phyloP scores from a whole-genome alignment of 2,329 filamentous ascomycete genomes.

The Colletotrichum lupini region DNA sequence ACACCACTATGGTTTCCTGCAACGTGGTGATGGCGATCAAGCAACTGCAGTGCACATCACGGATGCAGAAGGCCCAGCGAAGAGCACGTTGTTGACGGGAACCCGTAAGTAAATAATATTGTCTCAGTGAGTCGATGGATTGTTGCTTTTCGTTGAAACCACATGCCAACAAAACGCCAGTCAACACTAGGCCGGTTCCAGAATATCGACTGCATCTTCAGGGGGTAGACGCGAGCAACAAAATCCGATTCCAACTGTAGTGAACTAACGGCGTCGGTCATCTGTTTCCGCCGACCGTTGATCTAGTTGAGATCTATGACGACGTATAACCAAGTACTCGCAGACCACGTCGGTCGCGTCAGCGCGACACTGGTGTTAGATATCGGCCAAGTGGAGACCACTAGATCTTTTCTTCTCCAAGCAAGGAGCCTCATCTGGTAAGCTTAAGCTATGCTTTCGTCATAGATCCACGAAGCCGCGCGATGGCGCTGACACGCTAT shows the following conservation, averaged over 20 bases:
- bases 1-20: not conserved
- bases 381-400: conserved; percentile 3
- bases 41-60: not conserved
- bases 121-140: not conserved
- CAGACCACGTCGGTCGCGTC: conserved; percentile 19
- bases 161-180: not conserved
- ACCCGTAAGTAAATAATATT: not conserved
- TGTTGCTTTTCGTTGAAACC: not conserved
- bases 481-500: conserved; percentile 7
- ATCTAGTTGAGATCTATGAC: conserved; percentile 25
- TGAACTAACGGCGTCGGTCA: not conserved
- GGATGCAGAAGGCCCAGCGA: too few species aligned
- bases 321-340: conserved; percentile 2
- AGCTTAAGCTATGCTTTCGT: conserved; percentile 23
- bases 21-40: not conserved
- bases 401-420: not conserved
- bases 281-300: not conserved
- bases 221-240: conserved; percentile 1
- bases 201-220: not conserved
- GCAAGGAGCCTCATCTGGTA: conserved; percentile 15
- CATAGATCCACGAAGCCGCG: conserved; percentile 28
- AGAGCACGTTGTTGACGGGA: not conserved
- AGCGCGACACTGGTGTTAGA: conserved; percentile 10
- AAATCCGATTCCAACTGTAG: not conserved
- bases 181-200: not conserved